Percentiles rank a stretch among this genome's conserved stretches.
Conservation (phyloP, 805 yeast species). For the Debaryomyces maramus region DNA sequence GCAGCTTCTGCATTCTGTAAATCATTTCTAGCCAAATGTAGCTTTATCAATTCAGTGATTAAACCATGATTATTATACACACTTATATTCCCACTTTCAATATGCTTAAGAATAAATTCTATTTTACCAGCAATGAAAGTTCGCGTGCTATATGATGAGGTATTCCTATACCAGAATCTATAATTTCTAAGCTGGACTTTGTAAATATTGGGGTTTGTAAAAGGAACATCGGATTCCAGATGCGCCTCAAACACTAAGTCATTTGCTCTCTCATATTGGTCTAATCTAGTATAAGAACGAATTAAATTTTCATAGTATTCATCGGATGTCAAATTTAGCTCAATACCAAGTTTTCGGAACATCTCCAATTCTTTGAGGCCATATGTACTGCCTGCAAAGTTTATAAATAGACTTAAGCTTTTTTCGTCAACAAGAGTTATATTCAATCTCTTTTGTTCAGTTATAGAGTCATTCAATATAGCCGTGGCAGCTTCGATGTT, state of each 20-base stretch:
- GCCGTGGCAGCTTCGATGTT: slow-evolving; percentile 27
- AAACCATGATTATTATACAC: slow-evolving; percentile 12
- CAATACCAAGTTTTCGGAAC: slow-evolving; percentile 17
- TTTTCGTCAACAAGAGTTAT: slow-evolving; percentile 17
- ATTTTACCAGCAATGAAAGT: slow-evolving; percentile 10
- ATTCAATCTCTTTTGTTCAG: slow-evolving; percentile 13
- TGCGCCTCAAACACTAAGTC: slow-evolving; percentile 32
- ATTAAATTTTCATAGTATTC: slow-evolving; percentile 27
- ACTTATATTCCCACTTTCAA: slow-evolving; percentile 13
- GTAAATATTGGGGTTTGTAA: slow-evolving; percentile 25
- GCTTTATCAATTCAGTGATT: slow-evolving; percentile 28
- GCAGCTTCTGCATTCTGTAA: slow-evolving; percentile 20
- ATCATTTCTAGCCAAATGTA: slow-evolving; percentile 16
- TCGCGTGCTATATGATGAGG: slow-evolving; percentile 7
- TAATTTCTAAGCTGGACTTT: slow-evolving; percentile 30
- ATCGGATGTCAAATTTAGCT: slow-evolving; percentile 20
- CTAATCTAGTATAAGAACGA: slow-evolving; percentile 28
- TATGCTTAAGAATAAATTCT: slow-evolving; percentile 11
- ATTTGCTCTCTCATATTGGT: slow-evolving; percentile 35
- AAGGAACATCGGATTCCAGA: slow-evolving; percentile 27
- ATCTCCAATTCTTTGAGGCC: slow-evolving; percentile 20
- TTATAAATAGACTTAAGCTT: slow-evolving; percentile 18
- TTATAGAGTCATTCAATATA: slow-evolving; percentile 23
- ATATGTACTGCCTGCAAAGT: slow-evolving; percentile 21
- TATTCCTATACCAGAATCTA: slow-evolving; percentile 25